Conservation (phyloP, 2,329 filamentous ascomycete genomes). For the Cladosporium sp. region DNA sequence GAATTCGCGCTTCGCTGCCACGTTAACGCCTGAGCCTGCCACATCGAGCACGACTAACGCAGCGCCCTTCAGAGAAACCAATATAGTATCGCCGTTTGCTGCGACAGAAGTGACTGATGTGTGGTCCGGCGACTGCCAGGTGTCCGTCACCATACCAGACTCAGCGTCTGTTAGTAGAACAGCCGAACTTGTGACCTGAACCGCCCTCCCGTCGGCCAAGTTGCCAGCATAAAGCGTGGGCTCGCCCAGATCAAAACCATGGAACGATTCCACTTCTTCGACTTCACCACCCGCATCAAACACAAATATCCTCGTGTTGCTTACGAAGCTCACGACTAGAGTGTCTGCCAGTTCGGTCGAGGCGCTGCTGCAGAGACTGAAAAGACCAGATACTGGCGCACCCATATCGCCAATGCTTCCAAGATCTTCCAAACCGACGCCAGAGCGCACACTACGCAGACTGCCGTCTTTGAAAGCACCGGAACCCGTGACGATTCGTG, state of each 20-base stretch:
- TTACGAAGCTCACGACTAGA: conserved; percentile 73
- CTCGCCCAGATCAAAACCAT: conserved; percentile 64
- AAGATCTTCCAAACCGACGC: conserved; percentile 84
- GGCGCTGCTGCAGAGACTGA: conserved; percentile 67
- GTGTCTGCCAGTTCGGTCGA: conserved; percentile 62
- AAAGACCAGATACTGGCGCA: conserved; percentile 31
- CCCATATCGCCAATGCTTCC: conserved; percentile 77
- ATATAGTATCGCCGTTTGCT: conserved; percentile 63
- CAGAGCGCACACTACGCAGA: conserved; percentile 84
- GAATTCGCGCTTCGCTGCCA: conserved; percentile 58
- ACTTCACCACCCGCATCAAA: conserved; percentile 73
- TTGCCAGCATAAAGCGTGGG: conserved; percentile 70
- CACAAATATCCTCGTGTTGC: conserved; percentile 76
- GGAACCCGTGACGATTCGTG: conserved; percentile 86
- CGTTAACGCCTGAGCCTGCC: conserved; percentile 50
- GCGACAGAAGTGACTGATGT: conserved; percentile 72
- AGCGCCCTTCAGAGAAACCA: conserved; percentile 74
- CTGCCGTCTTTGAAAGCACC: conserved; percentile 87
- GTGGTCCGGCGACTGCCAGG: conserved; percentile 53
- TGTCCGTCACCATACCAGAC: conserved; percentile 47
- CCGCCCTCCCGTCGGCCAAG: conserved; percentile 54
- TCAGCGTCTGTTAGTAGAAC: conserved; percentile 62
- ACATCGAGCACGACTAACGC: conserved; percentile 66
- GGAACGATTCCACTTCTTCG: conserved; percentile 77
- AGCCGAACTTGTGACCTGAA: conserved; percentile 70